Percentiles rank a stretch among this genome's conserved stretches.
These are phyloP conservation scores for Phytophthora brassicae DNA, from an alignment of 352 stramenopile genomes.

Conservation along the genomic window DNA sequence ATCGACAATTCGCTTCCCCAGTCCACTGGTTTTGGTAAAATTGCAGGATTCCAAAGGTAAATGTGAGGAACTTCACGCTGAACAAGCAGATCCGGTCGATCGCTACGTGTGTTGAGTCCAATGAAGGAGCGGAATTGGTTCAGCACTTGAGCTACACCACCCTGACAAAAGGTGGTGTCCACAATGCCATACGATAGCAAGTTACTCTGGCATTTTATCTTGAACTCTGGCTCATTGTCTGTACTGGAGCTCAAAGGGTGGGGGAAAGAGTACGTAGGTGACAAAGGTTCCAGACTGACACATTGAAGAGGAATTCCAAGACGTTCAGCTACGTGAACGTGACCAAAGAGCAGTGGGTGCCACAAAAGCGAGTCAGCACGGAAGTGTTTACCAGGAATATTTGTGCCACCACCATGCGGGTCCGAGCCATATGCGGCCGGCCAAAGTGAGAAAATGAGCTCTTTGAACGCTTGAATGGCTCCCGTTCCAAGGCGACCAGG, in stretches of 20 bases:
- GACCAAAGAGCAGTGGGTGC: constrained; percentile 38
- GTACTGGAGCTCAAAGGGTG: constrained; percentile 30
- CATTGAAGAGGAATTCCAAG: constrained; percentile 48
- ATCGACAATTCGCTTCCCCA: constrained; percentile 40
- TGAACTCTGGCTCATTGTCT: constrained; percentile 9
- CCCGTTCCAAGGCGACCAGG: constrained; percentile 4
- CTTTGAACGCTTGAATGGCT: constrained; percentile 26
- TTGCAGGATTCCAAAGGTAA: constrained; percentile 39
- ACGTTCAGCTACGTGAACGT: constrained; percentile 39
- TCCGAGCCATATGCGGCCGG: constrained; percentile 36
- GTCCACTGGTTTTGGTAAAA: constrained; percentile 42
- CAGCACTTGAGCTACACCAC: constrained; percentile 26
- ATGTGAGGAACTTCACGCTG: constrained; percentile 42
- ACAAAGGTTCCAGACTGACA: constrained; percentile 31
- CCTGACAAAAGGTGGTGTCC: constrained; percentile 31
- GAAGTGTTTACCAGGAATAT: constrained; percentile 27
- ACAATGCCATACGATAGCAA: constrained; percentile 30
- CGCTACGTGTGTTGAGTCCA: constrained; percentile 23
- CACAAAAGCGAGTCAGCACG: constrained; percentile 39
- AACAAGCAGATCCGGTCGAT: constrained; percentile 19
- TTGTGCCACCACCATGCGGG: constrained; percentile 21
- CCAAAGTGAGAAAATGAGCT: constrained; percentile 38
- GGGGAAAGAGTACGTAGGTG: constrained; percentile 35
- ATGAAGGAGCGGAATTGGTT: constrained; percentile 40
- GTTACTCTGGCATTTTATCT: constrained; percentile 30